phyloP scores from a whole-genome alignment of 2,329 filamentous ascomycete genomes.

The Berkeleyomyces basicola region DNA sequence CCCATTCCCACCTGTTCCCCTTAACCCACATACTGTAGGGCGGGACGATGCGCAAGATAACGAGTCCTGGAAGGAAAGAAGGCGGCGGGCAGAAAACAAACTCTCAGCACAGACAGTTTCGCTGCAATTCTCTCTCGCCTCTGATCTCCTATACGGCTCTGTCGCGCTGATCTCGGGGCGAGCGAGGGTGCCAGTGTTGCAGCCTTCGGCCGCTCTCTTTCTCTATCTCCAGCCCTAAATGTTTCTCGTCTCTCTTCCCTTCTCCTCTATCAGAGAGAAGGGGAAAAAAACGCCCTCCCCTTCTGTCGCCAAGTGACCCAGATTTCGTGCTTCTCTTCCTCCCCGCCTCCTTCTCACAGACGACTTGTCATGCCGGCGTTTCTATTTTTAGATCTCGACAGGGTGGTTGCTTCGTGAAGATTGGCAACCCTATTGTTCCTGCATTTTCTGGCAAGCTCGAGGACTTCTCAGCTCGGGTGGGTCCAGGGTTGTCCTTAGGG shows the following conservation, averaged over 20 bases:
- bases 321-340: neutral
- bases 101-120: neutral
- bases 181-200: neutral
- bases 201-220: neutral
- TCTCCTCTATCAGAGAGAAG: neutral
- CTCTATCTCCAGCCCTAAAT: neutral
- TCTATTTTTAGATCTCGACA: neutral
- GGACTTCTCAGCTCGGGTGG: neutral
- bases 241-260: neutral
- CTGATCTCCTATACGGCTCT: too few species aligned
- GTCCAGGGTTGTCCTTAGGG: neutral
- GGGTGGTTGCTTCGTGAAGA: neutral
- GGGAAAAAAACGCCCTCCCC: neutral
- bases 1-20: too few species aligned
- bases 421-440: constrained; percentile 1
- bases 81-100: neutral
- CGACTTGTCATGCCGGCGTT: neutral
- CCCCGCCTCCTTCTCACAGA: neutral
- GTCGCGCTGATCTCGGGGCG: too few species aligned
- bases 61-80: neutral
- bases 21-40: too few species aligned
- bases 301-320: too few species aligned
- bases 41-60: neutral
- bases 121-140: neutral
- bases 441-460: neutral